phyloP scores from a whole-genome alignment of 305 asterid species.

The Nicotiana rustica region DNA sequence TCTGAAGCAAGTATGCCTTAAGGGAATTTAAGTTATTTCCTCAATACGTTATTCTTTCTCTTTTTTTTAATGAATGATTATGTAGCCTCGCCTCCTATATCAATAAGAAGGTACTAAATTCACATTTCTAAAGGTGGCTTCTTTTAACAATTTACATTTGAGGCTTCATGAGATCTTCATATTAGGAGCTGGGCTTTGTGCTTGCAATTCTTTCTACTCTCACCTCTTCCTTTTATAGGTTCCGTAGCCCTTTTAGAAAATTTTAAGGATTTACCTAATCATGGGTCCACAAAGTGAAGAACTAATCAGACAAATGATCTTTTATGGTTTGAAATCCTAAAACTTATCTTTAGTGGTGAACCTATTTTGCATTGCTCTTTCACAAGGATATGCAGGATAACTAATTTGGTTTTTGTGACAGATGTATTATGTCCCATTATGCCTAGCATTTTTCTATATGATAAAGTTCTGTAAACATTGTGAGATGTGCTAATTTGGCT shows the following conservation, averaged over 20 bases:
- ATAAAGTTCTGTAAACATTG: background rate
- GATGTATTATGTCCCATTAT: background rate
- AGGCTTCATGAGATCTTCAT: background rate
- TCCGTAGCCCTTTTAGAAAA: background rate
- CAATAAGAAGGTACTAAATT: background rate
- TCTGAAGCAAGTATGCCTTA: background rate
- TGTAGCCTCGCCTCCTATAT: slow-evolving; percentile 1
- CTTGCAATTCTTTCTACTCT: background rate
- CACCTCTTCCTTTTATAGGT: background rate
- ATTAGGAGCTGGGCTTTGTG: background rate
- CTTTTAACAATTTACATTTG: background rate
- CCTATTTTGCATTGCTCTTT: background rate
- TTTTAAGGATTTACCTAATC: background rate
- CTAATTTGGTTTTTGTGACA: background rate
- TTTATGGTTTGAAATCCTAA: slow-evolving; percentile 4
- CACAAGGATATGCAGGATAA: background rate
- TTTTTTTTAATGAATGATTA: background rate
- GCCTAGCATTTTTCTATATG: background rate
- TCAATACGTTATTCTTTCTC: background rate
- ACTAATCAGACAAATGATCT: background rate
- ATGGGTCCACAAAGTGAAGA: background rate
- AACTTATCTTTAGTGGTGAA: background rate
- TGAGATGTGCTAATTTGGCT: background rate
- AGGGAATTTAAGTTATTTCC: background rate
- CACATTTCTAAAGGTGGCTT: background rate